A percentile compares a stretch with the other conserved stretches of the same genome.
Conservation (phyloP, 306 rosid species). For the barrel medic (Medicago truncatula) region MtrunA17r5.0-ANR NC_053049.1:6604001-6604500, state of each 20-base stretch:
- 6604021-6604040: slow-evolving; percentile 86
- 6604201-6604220: not conserved
- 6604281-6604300: slow-evolving; percentile 89
- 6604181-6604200: not conserved
- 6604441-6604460: slow-evolving; percentile 68
- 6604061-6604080: slow-evolving; percentile 71
- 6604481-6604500: slow-evolving; percentile 73
- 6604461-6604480: slow-evolving; percentile 89
- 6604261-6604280: slow-evolving; percentile 62
- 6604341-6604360: not conserved
- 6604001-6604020: slow-evolving; percentile 82
- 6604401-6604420: slow-evolving; percentile 64
- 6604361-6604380: not conserved
- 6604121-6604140: slow-evolving; percentile 88
- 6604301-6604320: slow-evolving; percentile 71
- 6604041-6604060: slow-evolving; percentile 68
- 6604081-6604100: slow-evolving; percentile 89
- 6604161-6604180: not conserved
- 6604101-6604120: slow-evolving; percentile 85
- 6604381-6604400: slow-evolving; percentile 10
- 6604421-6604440: slow-evolving; percentile 55
- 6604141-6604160: slow-evolving; percentile 82
- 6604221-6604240: slow-evolving; percentile 54
- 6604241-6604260: slow-evolving; percentile 66
- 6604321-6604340: slow-evolving; percentile 66